Evolutionary conservation across 1,284 basidiomycete species (phyloP).

Genomic region (Malassezia globosa): DNA sequence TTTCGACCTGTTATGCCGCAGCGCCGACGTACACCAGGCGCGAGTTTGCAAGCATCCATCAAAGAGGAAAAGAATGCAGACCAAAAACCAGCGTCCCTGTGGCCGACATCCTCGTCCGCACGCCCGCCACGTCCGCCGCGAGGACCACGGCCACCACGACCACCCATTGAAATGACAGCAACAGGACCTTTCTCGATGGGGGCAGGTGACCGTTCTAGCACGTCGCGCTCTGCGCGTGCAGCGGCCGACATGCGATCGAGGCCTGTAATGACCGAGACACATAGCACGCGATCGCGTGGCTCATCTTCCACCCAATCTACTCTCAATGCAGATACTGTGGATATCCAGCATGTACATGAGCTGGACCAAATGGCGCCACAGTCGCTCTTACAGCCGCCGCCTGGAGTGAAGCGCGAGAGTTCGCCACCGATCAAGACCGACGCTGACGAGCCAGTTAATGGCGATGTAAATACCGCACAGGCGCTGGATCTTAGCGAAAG

Average conservation of each 20-base stretch:
- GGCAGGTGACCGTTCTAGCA: constrained; percentile 48
- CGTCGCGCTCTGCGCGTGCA: constrained; percentile 1
- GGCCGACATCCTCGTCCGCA: too few species aligned
- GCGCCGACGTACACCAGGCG: constrained; percentile 22
- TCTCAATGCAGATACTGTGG: constrained; percentile 52
- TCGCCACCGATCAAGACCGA: constrained; percentile 31
- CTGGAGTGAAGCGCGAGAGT: constrained; percentile 48
- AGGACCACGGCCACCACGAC: constrained; percentile 4
- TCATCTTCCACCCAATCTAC: too few species aligned
- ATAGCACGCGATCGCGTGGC: too few species aligned
- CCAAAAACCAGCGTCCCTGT: neutral
- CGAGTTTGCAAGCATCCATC: neutral
- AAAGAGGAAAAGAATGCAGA: neutral
- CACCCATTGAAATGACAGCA: constrained; percentile 58
- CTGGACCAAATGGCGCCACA: constrained; percentile 86
- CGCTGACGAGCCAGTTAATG: constrained; percentile 22
- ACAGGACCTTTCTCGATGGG: constrained; percentile 80
- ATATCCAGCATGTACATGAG: constrained; percentile 66
- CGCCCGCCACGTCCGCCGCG: too few species aligned
- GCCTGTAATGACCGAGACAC: too few species aligned
- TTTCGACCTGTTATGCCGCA: constrained; percentile 40
- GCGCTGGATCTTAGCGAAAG: constrained; percentile 69
- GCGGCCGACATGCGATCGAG: too few species aligned
- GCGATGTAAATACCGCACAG: constrained; percentile 56
- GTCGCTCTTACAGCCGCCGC: constrained; percentile 50